A percentile compares a stretch with the other conserved stretches of the same genome.
These are phyloP conservation scores for Dothiorella sarmentorum DNA, from an alignment of 2,329 filamentous ascomycete genomes.

Conservation along the genomic window DNA sequence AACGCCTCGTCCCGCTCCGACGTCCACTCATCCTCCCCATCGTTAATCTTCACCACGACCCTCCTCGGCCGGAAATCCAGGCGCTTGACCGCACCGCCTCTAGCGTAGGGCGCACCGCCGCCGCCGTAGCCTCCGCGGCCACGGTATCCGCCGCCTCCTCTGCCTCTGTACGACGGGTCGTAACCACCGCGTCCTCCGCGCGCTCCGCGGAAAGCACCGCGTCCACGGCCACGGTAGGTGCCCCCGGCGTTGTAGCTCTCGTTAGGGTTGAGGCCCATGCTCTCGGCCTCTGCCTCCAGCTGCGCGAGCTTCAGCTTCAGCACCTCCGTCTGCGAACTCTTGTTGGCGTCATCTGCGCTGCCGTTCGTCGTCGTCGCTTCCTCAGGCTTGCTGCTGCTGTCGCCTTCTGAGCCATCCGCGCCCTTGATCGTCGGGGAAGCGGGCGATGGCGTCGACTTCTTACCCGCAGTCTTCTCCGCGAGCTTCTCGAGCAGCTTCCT, in stretches of 20 bases:
- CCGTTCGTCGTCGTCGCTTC: constrained; percentile 21
- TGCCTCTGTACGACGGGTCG: constrained; percentile 1
- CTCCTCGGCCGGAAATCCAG: constrained; percentile 74
- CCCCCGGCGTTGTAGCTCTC: constrained; percentile 24
- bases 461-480: constrained; percentile 10
- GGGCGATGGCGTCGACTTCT: neutral
- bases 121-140: constrained; percentile 43
- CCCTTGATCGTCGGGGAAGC: constrained; percentile 14
- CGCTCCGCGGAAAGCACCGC: constrained; percentile 38
- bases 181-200: constrained; percentile 33
- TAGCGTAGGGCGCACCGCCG: constrained; percentile 33
- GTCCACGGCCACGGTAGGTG: constrained; percentile 33
- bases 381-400: constrained; percentile 21
- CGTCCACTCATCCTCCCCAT: constrained; percentile 60
- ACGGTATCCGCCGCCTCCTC: constrained; percentile 32
- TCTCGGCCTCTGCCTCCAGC: constrained; percentile 69
- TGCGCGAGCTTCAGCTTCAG: constrained; percentile 69
- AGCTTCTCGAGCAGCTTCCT: constrained; percentile 60
- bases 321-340: constrained; percentile 55
- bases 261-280: constrained; percentile 64
- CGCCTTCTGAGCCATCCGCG: too few species aligned
- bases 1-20: constrained; percentile 63
- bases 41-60: constrained; percentile 52
- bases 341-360: constrained; percentile 26
- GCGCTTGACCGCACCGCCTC: constrained; percentile 55